Conservation (phyloP, 345 rosid species). For the Erodium maritimum region DNA sequence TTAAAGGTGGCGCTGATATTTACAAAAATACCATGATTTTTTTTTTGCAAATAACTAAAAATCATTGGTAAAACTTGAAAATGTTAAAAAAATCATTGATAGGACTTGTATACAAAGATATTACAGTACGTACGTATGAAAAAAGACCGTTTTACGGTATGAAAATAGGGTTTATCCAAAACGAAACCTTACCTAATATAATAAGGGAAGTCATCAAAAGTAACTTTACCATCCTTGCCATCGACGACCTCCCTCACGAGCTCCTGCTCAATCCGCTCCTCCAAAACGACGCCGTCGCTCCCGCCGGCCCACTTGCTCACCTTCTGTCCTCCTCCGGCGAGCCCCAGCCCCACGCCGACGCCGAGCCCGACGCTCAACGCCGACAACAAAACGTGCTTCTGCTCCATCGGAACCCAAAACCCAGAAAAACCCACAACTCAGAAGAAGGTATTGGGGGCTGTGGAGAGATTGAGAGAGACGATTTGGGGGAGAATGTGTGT, state of each 20-base stretch:
- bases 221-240: conserved; percentile 47
- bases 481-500: no score
- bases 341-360: conserved; percentile 21
- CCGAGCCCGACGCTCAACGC: conserved; percentile 17
- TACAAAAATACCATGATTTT: no score
- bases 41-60: no score
- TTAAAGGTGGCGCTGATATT: no score
- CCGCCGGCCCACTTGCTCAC: conserved; percentile 13
- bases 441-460: not conserved
- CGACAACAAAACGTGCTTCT: conserved; percentile 22
- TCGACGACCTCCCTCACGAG: conserved; percentile 53
- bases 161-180: not conserved
- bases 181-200: conserved; percentile 48
- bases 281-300: conserved; percentile 33
- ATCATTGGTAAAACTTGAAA: no score
- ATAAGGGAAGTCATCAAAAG: conserved; percentile 84
- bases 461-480: no score
- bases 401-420: conserved; percentile 17
- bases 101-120: no score
- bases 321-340: conserved; percentile 23
- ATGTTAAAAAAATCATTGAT: no score
- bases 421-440: not conserved
- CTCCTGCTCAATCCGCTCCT: conserved; percentile 72
- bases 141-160: no score
- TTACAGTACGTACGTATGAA: no score